These are phyloP conservation scores for Cytospora mali DNA, from an alignment of 2,329 filamentous ascomycete species.

Conservation along the genomic window DNA sequence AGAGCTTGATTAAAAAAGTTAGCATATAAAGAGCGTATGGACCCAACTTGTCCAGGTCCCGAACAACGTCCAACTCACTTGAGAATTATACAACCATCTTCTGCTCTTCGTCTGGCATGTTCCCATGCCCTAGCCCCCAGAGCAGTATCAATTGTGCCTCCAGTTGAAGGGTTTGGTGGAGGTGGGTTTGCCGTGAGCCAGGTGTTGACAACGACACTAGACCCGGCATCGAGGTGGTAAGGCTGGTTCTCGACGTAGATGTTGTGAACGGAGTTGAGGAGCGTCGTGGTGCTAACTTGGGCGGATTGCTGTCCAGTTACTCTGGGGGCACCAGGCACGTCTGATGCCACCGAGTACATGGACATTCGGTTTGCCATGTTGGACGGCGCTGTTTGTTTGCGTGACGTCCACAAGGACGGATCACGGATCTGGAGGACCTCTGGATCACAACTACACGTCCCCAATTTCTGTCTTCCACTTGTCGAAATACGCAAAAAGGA, in stretches of 20 bases:
- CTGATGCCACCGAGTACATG: slow-evolving; percentile 68
- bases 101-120: slow-evolving; percentile 89
- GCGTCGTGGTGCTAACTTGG: slow-evolving; percentile 88
- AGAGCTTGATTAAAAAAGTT: slow-evolving; percentile 58
- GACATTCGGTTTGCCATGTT: slow-evolving; percentile 68
- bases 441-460: slow-evolving; percentile 10
- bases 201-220: slow-evolving; percentile 91
- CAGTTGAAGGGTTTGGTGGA: slow-evolving; percentile 67
- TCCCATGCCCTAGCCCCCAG: slow-evolving; percentile 89
- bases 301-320: slow-evolving; percentile 67
- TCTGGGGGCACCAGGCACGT: slow-evolving; percentile 58
- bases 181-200: slow-evolving; percentile 82
- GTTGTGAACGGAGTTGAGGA: slow-evolving; percentile 90
- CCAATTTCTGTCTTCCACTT: background rate
- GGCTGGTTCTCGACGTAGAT: slow-evolving; percentile 80
- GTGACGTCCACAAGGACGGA: slow-evolving; percentile 40
- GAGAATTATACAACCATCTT: slow-evolving; percentile 91
- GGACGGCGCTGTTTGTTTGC: slow-evolving; percentile 32
- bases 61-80: slow-evolving; percentile 62
- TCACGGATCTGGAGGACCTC: slow-evolving; percentile 35
- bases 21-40: slow-evolving; percentile 19
- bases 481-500: background rate
- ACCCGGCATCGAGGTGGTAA: slow-evolving; percentile 86
- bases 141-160: slow-evolving; percentile 78
- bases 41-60: background rate